These are phyloP conservation scores for Colletotrichum spaethianum DNA, from an alignment of 2,329 filamentous ascomycete genomes.

Conservation along the genomic window DNA sequence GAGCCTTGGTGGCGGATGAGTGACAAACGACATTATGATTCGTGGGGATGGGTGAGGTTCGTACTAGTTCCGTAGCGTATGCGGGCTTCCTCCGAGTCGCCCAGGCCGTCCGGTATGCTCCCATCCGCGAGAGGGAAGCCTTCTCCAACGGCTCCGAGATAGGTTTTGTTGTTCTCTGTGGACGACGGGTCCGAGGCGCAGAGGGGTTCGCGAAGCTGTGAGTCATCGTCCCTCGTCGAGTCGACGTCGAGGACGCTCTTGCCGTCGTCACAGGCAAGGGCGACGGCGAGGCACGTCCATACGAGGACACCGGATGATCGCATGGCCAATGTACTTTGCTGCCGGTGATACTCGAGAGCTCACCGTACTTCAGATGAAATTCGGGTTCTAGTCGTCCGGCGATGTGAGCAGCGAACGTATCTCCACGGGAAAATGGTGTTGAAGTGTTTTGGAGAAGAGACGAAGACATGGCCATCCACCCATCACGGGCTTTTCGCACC, in stretches of 20 bases:
- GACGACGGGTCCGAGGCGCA: constrained; percentile 17
- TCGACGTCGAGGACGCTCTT: background rate
- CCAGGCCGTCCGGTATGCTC: constrained; percentile 16
- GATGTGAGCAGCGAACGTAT: background rate
- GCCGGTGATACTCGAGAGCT: background rate
- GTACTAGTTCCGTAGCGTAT: constrained; percentile 32
- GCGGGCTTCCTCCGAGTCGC: constrained; percentile 27
- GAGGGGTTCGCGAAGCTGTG: constrained; percentile 11
- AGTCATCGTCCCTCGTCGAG: background rate
- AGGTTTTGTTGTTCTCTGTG: background rate
- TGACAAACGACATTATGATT: background rate
- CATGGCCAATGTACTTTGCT: constrained; percentile 7
- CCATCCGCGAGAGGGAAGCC: constrained; percentile 10
- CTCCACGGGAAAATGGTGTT: background rate
- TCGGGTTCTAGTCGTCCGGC: background rate
- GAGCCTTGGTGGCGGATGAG: background rate
- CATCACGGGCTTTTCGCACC: background rate
- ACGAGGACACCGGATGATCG: constrained; percentile 28
- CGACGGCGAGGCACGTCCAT: constrained; percentile 27
- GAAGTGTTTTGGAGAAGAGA: background rate
- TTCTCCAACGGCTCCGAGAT: background rate
- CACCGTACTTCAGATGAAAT: constrained; percentile 22
- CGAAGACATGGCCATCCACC: background rate
- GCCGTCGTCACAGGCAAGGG: constrained; percentile 16
- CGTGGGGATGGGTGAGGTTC: background rate